Evolutionary conservation across 441 rosid species (phyloP).

Genomic region (Hura crepitans): DNA sequence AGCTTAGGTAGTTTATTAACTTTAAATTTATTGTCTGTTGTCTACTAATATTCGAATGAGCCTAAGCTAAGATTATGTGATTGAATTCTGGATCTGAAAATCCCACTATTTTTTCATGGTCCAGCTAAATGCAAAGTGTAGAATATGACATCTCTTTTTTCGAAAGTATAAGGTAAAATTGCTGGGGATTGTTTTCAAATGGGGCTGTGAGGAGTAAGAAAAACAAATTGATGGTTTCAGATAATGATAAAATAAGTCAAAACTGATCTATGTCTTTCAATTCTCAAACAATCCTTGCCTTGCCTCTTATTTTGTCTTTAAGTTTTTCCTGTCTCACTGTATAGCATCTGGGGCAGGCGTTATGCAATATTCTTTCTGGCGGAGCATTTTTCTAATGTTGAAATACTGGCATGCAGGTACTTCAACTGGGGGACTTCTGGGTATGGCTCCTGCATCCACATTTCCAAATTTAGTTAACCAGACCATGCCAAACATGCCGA

Average conservation of each 20-base stretch:
- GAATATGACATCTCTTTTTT: neutral
- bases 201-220: neutral
- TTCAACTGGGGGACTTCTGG: constrained; percentile 69
- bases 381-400: constrained; percentile 8
- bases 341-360: neutral
- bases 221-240: neutral
- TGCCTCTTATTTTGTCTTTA: neutral
- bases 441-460: constrained; percentile 66
- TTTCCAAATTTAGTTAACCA: constrained; percentile 80
- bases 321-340: neutral
- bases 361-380: neutral
- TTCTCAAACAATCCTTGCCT: neutral
- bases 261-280: neutral
- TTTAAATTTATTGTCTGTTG: neutral
- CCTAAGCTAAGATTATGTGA: neutral
- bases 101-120: neutral
- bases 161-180: neutral
- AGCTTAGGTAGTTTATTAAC: neutral
- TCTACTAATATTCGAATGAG: neutral
- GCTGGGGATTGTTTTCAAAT: neutral
- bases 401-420: constrained; percentile 47
- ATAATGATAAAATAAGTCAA: neutral
- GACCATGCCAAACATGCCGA: constrained; percentile 99
- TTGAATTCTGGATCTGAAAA: neutral
- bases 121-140: neutral